These are phyloP conservation scores for Phytophthora aleatoria DNA, from an alignment of 352 stramenopile species.

Conservation along the genomic window DNA sequence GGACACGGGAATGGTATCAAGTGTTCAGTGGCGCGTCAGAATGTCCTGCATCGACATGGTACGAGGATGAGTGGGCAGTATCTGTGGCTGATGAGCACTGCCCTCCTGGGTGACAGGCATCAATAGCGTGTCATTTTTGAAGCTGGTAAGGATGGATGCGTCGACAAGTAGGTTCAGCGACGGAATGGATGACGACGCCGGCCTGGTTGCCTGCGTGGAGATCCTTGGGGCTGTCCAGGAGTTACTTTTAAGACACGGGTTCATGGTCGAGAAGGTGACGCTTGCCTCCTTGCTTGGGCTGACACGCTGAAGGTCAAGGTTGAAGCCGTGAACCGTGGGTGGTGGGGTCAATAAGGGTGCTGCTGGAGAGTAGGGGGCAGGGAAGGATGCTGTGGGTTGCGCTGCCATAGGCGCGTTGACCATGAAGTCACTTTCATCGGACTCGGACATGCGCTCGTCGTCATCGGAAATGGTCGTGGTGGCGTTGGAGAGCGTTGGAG, in stretches of 20 bases:
- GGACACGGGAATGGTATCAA: slow-evolving; percentile 1
- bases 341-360: slow-evolving; percentile 52
- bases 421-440: slow-evolving; percentile 25
- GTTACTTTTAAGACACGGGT: slow-evolving; percentile 16
- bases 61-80: slow-evolving; percentile 25
- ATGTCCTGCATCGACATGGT: slow-evolving; percentile 85
- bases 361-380: slow-evolving; percentile 13
- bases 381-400: slow-evolving; percentile 14
- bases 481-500: slow-evolving; percentile 26
- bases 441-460: slow-evolving; percentile 41
- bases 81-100: slow-evolving; percentile 11
- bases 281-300: slow-evolving; percentile 40
- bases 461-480: slow-evolving; percentile 34
- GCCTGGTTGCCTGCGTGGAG: slow-evolving; percentile 4
- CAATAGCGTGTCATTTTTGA: slow-evolving; percentile 49
- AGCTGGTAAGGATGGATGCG: slow-evolving; percentile 69
- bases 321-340: slow-evolving; percentile 44
- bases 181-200: slow-evolving; percentile 38
- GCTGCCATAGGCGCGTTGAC: slow-evolving; percentile 7
- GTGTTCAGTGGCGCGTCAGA: slow-evolving; percentile 39
- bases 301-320: slow-evolving; percentile 52
- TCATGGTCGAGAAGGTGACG: slow-evolving; percentile 10
- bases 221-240: slow-evolving; percentile 29
- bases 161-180: slow-evolving; percentile 76
- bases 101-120: slow-evolving; percentile 13